Conservation (phyloP, 1,284 basidiomycete genomes). For the Caloboletus inedulis region DNA sequence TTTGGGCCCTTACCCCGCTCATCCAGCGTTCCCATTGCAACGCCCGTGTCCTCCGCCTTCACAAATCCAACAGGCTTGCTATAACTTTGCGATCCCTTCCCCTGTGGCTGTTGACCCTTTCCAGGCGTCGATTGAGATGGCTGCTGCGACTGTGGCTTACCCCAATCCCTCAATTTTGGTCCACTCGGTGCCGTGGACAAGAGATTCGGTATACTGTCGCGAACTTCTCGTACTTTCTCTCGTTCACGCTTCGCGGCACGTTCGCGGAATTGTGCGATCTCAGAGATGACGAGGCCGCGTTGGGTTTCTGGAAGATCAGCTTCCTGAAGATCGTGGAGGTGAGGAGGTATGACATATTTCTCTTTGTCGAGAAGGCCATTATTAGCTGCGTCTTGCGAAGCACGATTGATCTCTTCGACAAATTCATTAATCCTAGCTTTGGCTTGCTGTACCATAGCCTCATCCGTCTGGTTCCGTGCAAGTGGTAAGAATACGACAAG, state of each 20-base stretch:
- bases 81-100: constrained; percentile 72
- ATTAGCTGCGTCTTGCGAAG: constrained; percentile 64
- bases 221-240: constrained; percentile 76
- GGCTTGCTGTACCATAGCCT: constrained; percentile 48
- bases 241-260: constrained; percentile 82
- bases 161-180: constrained; percentile 74
- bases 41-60: constrained; percentile 52
- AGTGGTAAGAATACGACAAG: not conserved
- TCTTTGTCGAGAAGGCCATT: constrained; percentile 69
- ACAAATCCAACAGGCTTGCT: constrained; percentile 79
- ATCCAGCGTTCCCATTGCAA: constrained; percentile 27
- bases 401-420: constrained; percentile 57
- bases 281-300: constrained; percentile 88
- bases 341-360: constrained; percentile 87
- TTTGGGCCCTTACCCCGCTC: constrained; percentile 49
- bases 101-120: constrained; percentile 46
- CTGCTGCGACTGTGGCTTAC: constrained; percentile 53
- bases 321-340: constrained; percentile 92
- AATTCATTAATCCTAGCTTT: constrained; percentile 54
- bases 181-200: constrained; percentile 53
- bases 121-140: constrained; percentile 36
- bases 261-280: constrained; percentile 92
- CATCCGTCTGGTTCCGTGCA: constrained; percentile 52
- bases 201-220: constrained; percentile 48
- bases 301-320: constrained; percentile 95